Conservation (phyloP, 805 yeast genomes). For the Saccharomycopsis fodiens region DNA sequence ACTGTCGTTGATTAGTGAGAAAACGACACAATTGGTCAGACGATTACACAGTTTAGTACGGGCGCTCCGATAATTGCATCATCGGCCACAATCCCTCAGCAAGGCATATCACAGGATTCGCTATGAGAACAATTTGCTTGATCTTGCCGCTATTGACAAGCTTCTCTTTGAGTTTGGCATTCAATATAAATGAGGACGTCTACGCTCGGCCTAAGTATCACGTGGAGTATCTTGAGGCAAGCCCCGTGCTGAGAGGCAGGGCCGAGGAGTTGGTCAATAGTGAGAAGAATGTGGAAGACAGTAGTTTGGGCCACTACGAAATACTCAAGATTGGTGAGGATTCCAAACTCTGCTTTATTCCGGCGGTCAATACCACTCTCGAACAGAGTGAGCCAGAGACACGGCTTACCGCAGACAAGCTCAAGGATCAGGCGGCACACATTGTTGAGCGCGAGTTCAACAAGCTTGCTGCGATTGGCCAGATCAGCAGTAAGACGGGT, state of each 20-base stretch:
- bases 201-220: slow-evolving; percentile 13
- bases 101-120: no score
- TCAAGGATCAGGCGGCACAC: not conserved
- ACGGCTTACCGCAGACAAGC: not conserved
- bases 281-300: not conserved
- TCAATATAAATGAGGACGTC: slow-evolving; percentile 11
- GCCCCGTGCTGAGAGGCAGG: not conserved
- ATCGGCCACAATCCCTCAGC: no score
- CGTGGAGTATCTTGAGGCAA: not conserved
- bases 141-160: no score
- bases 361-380: not conserved
- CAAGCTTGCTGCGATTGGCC: not conserved
- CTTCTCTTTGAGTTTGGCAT: no score
- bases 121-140: no score
- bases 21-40: no score
- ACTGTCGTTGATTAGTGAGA: no score
- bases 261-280: not conserved
- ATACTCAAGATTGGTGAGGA: slow-evolving; percentile 1
- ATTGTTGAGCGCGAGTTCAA: not conserved
- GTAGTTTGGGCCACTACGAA: no score
- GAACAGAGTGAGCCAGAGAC: not conserved
- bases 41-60: no score
- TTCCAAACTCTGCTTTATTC: not conserved
- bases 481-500: not conserved
- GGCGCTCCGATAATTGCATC: no score